phyloP scores from a whole-genome alignment of 1,139 yeast genomes.

The Yamadazyma atmosphaerica region DNA sequence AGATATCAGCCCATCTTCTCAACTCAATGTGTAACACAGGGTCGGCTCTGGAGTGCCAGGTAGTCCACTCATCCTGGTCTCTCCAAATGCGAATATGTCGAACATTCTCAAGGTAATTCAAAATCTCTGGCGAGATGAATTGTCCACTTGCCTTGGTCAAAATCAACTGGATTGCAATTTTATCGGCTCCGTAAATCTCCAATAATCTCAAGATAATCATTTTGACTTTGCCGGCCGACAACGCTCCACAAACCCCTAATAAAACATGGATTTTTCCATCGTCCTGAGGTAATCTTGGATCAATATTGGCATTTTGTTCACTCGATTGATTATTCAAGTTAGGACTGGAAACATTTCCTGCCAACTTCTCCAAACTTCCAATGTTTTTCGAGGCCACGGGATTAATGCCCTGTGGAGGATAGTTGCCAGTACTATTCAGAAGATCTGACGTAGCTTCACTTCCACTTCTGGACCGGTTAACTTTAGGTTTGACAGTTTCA shows the following conservation, averaged over 20 bases:
- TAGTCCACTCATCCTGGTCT: constrained; percentile 88
- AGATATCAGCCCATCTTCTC: constrained; percentile 93
- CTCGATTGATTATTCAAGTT: constrained; percentile 17
- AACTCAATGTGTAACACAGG: constrained; percentile 92
- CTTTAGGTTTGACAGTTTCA: constrained; percentile 60
- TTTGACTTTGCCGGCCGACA: constrained; percentile 75
- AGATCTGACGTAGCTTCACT: constrained; percentile 21
- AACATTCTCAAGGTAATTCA: constrained; percentile 33
- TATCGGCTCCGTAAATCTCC: constrained; percentile 75
- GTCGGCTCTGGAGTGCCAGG: constrained; percentile 83
- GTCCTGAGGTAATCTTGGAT: constrained; percentile 83
- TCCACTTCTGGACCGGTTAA: constrained; percentile 41
- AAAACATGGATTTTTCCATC: constrained; percentile 88
- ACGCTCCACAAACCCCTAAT: constrained; percentile 88
- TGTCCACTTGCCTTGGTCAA: constrained; percentile 82
- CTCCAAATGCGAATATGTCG: constrained; percentile 73
- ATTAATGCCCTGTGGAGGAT: constrained; percentile 4
- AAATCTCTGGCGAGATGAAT: constrained; percentile 64
- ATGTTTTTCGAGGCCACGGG: constrained; percentile 8
- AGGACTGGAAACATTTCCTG: constrained; percentile 13
- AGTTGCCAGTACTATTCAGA: constrained; percentile 19
- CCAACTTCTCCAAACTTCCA: constrained; percentile 16
- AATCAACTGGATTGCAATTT: constrained; percentile 75
- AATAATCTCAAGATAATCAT: constrained; percentile 72
- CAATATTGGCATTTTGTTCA: constrained; percentile 58